phyloP scores from a whole-genome alignment of 495 filamentous ascomycete genomes.

The Sporormia fimetaria region DNA sequence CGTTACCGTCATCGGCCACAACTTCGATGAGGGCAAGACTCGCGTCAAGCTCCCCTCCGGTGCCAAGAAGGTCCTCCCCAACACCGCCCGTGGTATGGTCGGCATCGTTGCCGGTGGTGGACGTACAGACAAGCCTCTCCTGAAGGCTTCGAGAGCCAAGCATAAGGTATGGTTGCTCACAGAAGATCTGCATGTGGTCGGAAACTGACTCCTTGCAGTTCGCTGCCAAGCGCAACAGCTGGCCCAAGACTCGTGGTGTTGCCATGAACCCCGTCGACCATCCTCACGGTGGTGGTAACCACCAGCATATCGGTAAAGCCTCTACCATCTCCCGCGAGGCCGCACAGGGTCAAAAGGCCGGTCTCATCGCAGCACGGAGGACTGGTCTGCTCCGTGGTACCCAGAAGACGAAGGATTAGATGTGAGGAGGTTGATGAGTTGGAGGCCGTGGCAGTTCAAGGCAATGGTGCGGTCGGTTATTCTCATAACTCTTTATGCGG shows the following conservation, averaged over 20 bases:
- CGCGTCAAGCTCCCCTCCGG: conserved; percentile 97
- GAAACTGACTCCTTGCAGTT: conserved; percentile 44
- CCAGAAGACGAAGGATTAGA: conserved; percentile 96
- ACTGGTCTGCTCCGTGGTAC: conserved; percentile 99
- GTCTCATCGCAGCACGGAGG: conserved; percentile 98
- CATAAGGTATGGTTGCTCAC: conserved; percentile 12
- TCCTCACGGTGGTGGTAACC: conserved; percentile 99
- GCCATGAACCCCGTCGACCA: conserved; percentile 99
- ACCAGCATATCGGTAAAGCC: conserved; percentile 99
- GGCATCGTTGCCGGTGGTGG: conserved; percentile 99
- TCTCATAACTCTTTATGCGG: conserved; percentile 22
- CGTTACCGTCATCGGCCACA: conserved; percentile 83
- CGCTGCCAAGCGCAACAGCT: conserved; percentile 98
- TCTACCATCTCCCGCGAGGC: conserved; percentile 98
- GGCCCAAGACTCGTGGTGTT: conserved; percentile 99
- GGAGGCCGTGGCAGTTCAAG: not conserved
- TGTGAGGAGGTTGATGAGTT: not conserved
- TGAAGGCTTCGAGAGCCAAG: conserved; percentile 41
- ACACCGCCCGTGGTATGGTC: conserved; percentile 90
- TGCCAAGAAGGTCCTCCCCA: conserved; percentile 97
- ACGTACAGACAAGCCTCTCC: conserved; percentile 96
- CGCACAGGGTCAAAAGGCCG: conserved; percentile 97
- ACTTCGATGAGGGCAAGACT: conserved; percentile 98
- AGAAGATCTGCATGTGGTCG: not conserved
- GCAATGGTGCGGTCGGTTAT: conserved; percentile 9